Evolutionary conservation across 2,329 filamentous ascomycete genomes (phyloP).

Genomic region (Bisporella sp.): DNA sequence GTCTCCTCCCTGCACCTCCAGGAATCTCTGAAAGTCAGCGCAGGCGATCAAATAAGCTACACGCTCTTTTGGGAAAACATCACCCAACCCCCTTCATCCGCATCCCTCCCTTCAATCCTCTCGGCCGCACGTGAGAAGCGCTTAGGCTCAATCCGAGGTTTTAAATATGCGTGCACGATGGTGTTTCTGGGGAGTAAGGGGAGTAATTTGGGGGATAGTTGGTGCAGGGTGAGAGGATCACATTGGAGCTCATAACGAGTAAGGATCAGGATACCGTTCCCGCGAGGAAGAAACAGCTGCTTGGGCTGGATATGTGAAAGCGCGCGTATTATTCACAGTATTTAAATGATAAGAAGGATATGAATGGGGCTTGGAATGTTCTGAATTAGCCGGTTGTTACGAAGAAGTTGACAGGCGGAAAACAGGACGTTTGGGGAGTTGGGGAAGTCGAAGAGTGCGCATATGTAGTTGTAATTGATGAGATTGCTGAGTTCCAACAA

Average conservation of each 20-base stretch:
- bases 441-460: too few species aligned
- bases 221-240: constrained; percentile 55
- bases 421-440: too few species aligned
- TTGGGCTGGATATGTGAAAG: constrained; percentile 89
- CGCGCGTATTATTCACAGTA: constrained; percentile 92
- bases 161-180: constrained; percentile 58
- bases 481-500: too few species aligned
- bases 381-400: constrained; percentile 56
- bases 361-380: constrained; percentile 71
- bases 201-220: constrained; percentile 87
- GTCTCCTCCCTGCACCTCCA: constrained; percentile 59
- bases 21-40: constrained; percentile 74
- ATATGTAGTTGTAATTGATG: too few species aligned
- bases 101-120: constrained; percentile 51
- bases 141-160: constrained; percentile 63
- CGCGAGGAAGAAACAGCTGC: constrained; percentile 55
- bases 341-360: constrained; percentile 66
- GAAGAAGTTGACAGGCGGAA: neutral
- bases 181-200: constrained; percentile 68
- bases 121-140: constrained; percentile 51
- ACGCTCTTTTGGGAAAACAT: constrained; percentile 88
- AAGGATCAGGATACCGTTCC: constrained; percentile 79
- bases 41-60: constrained; percentile 90
- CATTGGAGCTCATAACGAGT: constrained; percentile 67
- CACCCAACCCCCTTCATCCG: constrained; percentile 48